Conservation (phyloP, 1,284 basidiomycete species). For the Microbotryomycetes sp. region DNA sequence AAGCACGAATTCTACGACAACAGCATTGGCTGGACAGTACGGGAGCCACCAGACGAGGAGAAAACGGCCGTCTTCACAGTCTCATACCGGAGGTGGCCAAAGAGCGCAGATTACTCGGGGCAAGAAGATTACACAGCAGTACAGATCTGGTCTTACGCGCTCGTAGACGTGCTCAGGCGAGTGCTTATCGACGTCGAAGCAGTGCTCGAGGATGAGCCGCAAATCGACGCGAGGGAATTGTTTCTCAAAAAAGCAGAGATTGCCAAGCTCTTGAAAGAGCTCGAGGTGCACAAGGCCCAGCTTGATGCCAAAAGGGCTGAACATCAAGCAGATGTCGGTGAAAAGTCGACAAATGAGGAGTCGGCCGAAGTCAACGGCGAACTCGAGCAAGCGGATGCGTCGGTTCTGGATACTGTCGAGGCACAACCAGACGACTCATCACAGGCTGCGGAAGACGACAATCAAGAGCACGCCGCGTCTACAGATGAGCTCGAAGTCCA, state of each 20-base stretch:
- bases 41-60: neutral
- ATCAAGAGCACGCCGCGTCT: neutral
- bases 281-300: neutral
- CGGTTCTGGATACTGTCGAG: neutral
- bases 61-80: constrained; percentile 5
- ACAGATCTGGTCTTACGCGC: neutral
- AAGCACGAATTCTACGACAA: neutral
- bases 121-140: constrained; percentile 12
- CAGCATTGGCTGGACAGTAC: neutral
- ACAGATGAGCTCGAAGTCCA: constrained; percentile 1
- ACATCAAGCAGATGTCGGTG: neutral
- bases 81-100: constrained; percentile 1
- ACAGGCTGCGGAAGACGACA: neutral
- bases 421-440: neutral
- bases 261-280: neutral
- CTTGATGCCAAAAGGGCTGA: neutral
- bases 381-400: neutral
- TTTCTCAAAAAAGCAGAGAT: neutral
- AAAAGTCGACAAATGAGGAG: neutral
- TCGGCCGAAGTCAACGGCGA: neutral
- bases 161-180: constrained; percentile 4
- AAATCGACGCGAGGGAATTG: constrained; percentile 7
- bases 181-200: constrained; percentile 5
- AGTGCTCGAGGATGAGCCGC: constrained; percentile 12
- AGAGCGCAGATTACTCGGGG: neutral